phyloP scores from a whole-genome alignment of 371 early-diverging fungal species.

The Mycotypha africana region DNA sequence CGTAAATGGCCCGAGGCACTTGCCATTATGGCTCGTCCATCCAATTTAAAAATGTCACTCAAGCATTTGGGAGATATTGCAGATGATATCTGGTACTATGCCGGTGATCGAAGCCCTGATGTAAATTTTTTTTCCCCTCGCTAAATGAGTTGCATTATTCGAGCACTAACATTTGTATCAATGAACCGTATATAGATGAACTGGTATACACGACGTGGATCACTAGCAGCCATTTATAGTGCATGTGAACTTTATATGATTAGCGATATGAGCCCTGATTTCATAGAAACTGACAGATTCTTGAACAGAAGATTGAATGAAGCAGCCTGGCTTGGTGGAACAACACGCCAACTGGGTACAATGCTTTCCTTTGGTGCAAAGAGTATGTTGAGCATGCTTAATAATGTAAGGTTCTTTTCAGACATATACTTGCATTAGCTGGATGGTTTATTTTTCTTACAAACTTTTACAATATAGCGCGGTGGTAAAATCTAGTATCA shows the following conservation, averaged over 20 bases:
- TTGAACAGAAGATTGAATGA: constrained; percentile 73
- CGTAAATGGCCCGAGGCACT: constrained; percentile 84
- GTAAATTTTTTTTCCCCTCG: no score
- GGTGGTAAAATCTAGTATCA: constrained; percentile 14
- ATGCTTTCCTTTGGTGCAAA: constrained; percentile 45
- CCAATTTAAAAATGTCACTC: constrained; percentile 66
- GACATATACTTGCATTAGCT: no score
- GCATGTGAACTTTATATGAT: constrained; percentile 89
- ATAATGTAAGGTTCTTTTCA: constrained; percentile 33
- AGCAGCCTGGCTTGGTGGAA: constrained; percentile 56
- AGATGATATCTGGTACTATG: constrained; percentile 84
- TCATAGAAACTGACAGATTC: constrained; percentile 67
- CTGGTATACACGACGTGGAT: constrained; percentile 83
- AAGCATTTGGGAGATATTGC: constrained; percentile 65
- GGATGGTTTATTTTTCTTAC: no score
- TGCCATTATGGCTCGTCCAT: constrained; percentile 73
- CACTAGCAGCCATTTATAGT: constrained; percentile 76
- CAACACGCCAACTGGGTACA: constrained; percentile 41
- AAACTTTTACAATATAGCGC: constrained; percentile 4
- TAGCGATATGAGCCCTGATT: constrained; percentile 72
- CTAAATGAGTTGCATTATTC: no score
- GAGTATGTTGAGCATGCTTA: constrained; percentile 28
- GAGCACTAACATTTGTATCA: no score
- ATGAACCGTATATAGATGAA: constrained; percentile 74
- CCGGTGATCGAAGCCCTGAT: constrained; percentile 81